A percentile compares a stretch with the other conserved stretches of the same genome.
phyloP scores from a whole-genome alignment of 1,284 basidiomycete species.

The Athelia sp. region DNA sequence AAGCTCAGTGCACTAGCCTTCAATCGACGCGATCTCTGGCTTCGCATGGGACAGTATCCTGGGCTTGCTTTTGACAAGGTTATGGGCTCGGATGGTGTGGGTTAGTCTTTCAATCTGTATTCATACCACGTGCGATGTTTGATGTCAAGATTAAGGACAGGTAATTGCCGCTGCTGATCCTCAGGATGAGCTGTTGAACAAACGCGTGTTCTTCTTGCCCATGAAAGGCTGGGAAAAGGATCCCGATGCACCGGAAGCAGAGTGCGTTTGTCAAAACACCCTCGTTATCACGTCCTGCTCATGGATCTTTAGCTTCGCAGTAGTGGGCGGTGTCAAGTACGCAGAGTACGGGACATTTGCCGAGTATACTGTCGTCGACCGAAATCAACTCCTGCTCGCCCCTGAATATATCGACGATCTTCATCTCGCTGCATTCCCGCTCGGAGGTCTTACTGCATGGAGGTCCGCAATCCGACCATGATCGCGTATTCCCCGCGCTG shows the following conservation, averaged over 20 bases:
- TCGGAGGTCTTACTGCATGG: slow-evolving; percentile 81
- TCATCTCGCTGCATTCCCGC: slow-evolving; percentile 72
- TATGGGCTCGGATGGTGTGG: slow-evolving; percentile 74
- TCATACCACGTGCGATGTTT: neutral
- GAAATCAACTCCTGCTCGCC: slow-evolving; percentile 61
- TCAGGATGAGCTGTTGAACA: slow-evolving; percentile 52
- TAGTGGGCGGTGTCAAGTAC: slow-evolving; percentile 51
- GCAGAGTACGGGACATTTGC: slow-evolving; percentile 69
- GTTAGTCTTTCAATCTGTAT: slow-evolving; percentile 27
- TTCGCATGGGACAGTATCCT: slow-evolving; percentile 68
- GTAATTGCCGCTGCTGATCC: slow-evolving; percentile 53
- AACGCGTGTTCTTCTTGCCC: slow-evolving; percentile 72
- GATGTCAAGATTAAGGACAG: slow-evolving; percentile 41
- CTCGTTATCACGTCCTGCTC: too few species aligned
- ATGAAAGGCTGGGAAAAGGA: slow-evolving; percentile 72
- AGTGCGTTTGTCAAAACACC: too few species aligned
- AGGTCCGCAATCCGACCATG: too few species aligned
- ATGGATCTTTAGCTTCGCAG: too few species aligned
- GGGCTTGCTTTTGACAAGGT: slow-evolving; percentile 54
- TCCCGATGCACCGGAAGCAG: slow-evolving; percentile 51
- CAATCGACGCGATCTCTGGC: slow-evolving; percentile 83
- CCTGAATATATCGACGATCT: slow-evolving; percentile 70
- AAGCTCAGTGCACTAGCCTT: slow-evolving; percentile 67
- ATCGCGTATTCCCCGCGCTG: neutral
- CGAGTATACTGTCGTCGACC: slow-evolving; percentile 72